phyloP scores from a whole-genome alignment of 1,284 basidiomycete genomes.

The Papiliotrema nemorosa region DNA sequence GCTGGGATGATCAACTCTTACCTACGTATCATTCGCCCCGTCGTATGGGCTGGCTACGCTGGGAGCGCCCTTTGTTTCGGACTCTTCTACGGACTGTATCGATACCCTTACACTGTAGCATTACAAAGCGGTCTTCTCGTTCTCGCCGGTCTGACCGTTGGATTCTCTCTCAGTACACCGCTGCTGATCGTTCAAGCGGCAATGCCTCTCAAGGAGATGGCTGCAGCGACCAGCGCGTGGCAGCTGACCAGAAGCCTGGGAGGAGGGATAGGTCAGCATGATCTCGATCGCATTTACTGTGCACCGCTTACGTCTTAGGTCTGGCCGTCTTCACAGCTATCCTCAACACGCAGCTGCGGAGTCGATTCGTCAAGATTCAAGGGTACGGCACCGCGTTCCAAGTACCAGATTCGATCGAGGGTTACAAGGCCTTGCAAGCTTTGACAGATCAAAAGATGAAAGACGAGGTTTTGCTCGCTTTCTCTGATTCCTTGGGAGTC shows the following conservation, averaged over 20 bases:
- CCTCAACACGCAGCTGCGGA: slow-evolving; percentile 32
- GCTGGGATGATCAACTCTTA: slow-evolving; percentile 39
- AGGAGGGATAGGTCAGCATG: slow-evolving; percentile 31
- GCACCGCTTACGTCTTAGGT: not conserved
- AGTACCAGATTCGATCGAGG: slow-evolving; percentile 25
- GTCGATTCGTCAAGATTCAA: slow-evolving; percentile 26
- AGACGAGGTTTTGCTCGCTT: slow-evolving; percentile 28
- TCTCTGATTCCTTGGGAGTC: slow-evolving; percentile 30
- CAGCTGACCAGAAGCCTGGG: slow-evolving; percentile 26
- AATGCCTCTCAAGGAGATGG: slow-evolving; percentile 47
- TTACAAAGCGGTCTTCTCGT: slow-evolving; percentile 29
- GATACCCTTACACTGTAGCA: slow-evolving; percentile 18
- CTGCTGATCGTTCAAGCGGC: slow-evolving; percentile 38
- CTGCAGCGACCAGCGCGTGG: slow-evolving; percentile 39
- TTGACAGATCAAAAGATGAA: slow-evolving; percentile 31
- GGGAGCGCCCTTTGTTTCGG: slow-evolving; percentile 31
- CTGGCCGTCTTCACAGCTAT: slow-evolving; percentile 39
- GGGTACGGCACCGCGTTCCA: slow-evolving; percentile 36
- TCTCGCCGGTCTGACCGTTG: slow-evolving; percentile 24
- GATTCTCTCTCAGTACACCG: slow-evolving; percentile 22
- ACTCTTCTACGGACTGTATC: slow-evolving; percentile 27
- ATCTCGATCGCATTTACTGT: no score
- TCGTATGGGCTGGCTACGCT: slow-evolving; percentile 38
- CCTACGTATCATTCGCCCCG: slow-evolving; percentile 38
- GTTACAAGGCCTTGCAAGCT: slow-evolving; percentile 31